phyloP scores from a whole-genome alignment of 148 eudicot genomes.

The Oxyria digyna region DNA sequence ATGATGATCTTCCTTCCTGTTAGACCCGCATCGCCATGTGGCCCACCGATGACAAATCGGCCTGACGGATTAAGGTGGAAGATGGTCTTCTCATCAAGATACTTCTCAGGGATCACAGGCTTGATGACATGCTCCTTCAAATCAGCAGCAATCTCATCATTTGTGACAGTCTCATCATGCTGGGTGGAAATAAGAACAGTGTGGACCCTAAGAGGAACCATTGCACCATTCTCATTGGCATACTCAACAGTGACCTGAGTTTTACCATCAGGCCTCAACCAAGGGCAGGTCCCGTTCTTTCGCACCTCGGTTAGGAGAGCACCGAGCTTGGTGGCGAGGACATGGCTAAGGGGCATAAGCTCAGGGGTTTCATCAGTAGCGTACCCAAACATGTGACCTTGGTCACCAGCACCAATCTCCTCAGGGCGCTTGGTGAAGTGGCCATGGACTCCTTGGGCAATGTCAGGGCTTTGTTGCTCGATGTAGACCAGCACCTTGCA shows the following conservation, averaged over 20 bases:
- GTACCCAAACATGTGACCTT: conserved; percentile 54
- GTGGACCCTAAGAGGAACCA: conserved; percentile 65
- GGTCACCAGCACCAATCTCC: conserved; percentile 62
- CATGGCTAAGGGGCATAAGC: conserved; percentile 64
- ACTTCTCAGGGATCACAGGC: conserved; percentile 40
- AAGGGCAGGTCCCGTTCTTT: conserved; percentile 49
- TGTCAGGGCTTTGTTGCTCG: conserved; percentile 56
- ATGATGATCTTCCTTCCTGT: conserved; percentile 62
- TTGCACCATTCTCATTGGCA: conserved; percentile 46
- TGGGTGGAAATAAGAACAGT: conserved; percentile 63
- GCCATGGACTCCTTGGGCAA: conserved; percentile 61
- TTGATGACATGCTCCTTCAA: conserved; percentile 50
- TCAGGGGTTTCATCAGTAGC: conserved; percentile 66
- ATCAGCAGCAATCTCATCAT: conserved; percentile 57
- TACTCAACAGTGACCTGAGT: conserved; percentile 72
- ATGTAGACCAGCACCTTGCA: conserved; percentile 58
- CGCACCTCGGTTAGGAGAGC: conserved; percentile 58
- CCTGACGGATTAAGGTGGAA: conserved; percentile 66
- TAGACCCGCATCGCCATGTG: conserved; percentile 66
- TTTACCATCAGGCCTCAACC: conserved; percentile 65
- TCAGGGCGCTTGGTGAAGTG: conserved; percentile 50
- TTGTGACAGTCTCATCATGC: conserved; percentile 60
- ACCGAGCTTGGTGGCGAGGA: conserved; percentile 56
- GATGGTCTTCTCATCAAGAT: conserved; percentile 45
- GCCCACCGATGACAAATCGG: conserved; percentile 59